A percentile compares a stretch with the other conserved stretches of the same genome.
Conservation (phyloP, 2,329 filamentous ascomycete species). For the Xylaria sp. region DNA sequence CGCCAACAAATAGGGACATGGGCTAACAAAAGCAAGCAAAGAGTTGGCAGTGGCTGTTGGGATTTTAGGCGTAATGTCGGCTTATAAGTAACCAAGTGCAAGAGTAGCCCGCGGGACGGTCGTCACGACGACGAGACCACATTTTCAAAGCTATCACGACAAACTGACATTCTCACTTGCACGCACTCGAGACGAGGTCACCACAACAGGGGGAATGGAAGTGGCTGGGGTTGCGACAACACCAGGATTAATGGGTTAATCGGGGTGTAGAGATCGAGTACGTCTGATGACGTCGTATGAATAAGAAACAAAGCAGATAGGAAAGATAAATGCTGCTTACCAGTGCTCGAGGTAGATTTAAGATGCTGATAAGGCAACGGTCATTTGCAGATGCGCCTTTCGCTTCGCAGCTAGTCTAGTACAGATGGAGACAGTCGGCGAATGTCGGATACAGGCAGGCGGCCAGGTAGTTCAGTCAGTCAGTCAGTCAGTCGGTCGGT, state of each 20-base stretch:
- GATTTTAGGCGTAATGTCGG: slow-evolving; percentile 3
- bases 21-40: neutral
- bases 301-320: neutral
- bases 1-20: slow-evolving; percentile 14
- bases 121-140: slow-evolving; percentile 32
- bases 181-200: slow-evolving; percentile 35
- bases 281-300: slow-evolving; percentile 20
- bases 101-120: slow-evolving; percentile 5
- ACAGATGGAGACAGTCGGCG: slow-evolving; percentile 22
- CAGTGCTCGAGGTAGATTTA: slow-evolving; percentile 19
- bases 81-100: neutral
- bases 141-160: slow-evolving; percentile 35
- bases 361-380: slow-evolving; percentile 24
- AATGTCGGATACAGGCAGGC: slow-evolving; percentile 13
- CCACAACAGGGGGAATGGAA: slow-evolving; percentile 13
- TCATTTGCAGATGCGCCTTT: slow-evolving; percentile 17
- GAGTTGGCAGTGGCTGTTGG: neutral
- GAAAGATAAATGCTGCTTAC: slow-evolving; percentile 33
- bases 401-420: slow-evolving; percentile 25
- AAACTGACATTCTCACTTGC: slow-evolving; percentile 37
- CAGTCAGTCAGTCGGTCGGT: slow-evolving; percentile 1
- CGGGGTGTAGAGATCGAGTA: slow-evolving; percentile 7
- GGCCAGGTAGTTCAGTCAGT: neutral
- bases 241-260: slow-evolving; percentile 7
- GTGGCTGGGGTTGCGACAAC: neutral